These are phyloP conservation scores for Triangularia verruculosa DNA, from an alignment of 2,329 filamentous ascomycete genomes.

Conservation along the genomic window DNA sequence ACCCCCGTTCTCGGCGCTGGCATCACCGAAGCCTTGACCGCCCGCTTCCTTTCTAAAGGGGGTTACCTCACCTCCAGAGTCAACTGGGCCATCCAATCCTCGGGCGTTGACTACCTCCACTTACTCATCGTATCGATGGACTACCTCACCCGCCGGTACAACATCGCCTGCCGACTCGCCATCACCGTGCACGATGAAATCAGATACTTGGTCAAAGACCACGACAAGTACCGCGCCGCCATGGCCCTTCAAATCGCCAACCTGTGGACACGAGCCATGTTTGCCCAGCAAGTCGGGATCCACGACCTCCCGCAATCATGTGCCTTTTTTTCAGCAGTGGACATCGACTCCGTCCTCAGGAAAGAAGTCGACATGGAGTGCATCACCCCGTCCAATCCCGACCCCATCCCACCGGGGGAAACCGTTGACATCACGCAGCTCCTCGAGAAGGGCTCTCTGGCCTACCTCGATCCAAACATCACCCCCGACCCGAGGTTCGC, in stretches of 20 bases:
- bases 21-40: constrained; percentile 93
- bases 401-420: constrained; percentile 78
- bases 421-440: constrained; percentile 79
- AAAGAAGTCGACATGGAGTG: constrained; percentile 99
- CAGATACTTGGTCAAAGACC: constrained; percentile 79
- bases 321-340: constrained; percentile 92
- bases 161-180: constrained; percentile 77
- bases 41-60: constrained; percentile 80
- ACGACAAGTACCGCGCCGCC: constrained; percentile 83
- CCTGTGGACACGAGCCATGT: constrained; percentile 96
- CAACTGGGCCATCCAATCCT: constrained; percentile 98
- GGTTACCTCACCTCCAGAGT: constrained; percentile 94
- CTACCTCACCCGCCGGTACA: constrained; percentile 81
- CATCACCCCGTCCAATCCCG: constrained; percentile 80
- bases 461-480: constrained; percentile 65
- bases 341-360: constrained; percentile 91
- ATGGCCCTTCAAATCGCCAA: constrained; percentile 94
- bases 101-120: constrained; percentile 94
- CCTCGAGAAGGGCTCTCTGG: constrained; percentile 65
- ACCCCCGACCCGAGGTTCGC: constrained; percentile 49
- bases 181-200: constrained; percentile 99
- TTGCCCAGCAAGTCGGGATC: constrained; percentile 94
- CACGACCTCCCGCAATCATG: constrained; percentile 90
- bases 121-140: constrained; percentile 93
- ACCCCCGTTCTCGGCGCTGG: constrained; percentile 92